Conservation (phyloP, 2,329 filamentous ascomycete species). For the Eurotiales sp. region DNA sequence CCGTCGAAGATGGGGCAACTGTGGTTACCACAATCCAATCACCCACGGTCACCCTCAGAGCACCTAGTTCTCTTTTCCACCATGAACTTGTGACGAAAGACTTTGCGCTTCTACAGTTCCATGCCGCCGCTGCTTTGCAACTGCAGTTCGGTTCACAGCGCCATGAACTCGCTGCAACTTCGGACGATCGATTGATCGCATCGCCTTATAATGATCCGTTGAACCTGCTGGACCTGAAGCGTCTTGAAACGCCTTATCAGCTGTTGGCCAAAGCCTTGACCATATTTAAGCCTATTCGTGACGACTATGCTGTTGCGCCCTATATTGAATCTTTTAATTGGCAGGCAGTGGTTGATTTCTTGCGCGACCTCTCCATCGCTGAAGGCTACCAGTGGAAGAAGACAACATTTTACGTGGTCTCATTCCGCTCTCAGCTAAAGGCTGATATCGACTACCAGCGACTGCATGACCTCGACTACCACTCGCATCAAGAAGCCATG, state of each 20-base stretch:
- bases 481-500: slow-evolving; percentile 75
- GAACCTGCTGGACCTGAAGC: slow-evolving; percentile 70
- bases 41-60: slow-evolving; percentile 11
- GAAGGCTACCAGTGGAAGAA: slow-evolving; percentile 56
- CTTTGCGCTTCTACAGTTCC: slow-evolving; percentile 31
- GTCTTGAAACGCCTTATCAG: slow-evolving; percentile 61
- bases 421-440: slow-evolving; percentile 72
- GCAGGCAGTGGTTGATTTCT: slow-evolving; percentile 56
- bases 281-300: slow-evolving; percentile 57
- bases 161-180: slow-evolving; percentile 14
- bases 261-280: slow-evolving; percentile 70
- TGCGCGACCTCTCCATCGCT: slow-evolving; percentile 51
- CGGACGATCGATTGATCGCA: slow-evolving; percentile 51
- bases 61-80: slow-evolving; percentile 22
- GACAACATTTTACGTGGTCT: slow-evolving; percentile 75
- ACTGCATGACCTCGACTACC: slow-evolving; percentile 70
- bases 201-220: slow-evolving; percentile 71
- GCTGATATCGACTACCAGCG: slow-evolving; percentile 63
- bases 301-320: slow-evolving; percentile 71
- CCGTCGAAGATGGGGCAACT: background rate
- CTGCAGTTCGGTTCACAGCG: slow-evolving; percentile 19
- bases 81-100: slow-evolving; percentile 31
- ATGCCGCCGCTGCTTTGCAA: slow-evolving; percentile 32
- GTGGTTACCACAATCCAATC: slow-evolving; percentile 1
- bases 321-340: slow-evolving; percentile 79